Base-by-base conservation (phyloP, 2,329 filamentous ascomycete genomes). In the Bipolaris cookei region DNA sequence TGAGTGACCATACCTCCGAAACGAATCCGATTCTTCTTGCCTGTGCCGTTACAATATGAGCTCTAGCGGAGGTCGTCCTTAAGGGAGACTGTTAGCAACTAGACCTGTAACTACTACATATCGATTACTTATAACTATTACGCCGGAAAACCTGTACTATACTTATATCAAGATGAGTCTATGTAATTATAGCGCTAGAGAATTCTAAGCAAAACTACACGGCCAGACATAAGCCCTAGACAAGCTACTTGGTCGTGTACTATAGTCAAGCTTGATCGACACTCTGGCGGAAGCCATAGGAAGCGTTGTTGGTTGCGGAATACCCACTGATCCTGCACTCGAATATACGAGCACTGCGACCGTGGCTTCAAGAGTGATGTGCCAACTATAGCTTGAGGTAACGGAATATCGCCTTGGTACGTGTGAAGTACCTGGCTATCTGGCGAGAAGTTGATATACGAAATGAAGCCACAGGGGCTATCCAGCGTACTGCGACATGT, bases 201-300 rank as follows among this genome's bases (percentile, higher is more conserved):
- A 50, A 54, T 41, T 21, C 46, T 54, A 49, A 61, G 51, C 51
- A 63, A 18, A 44, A 47, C 51, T 18, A 53, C 48, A 48, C 47
- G 53, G 38, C 58, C 53, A 51, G 58, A 64, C 16, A 18, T n/a
- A 54, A 48, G 45, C 14, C 52, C 61, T 46, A 63, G 48, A 51
- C 51, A 61, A 35, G 44, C 55, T 37, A 52, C 18, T 13, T 63
- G 14, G 21, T 54, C 43, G 35, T 37, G 25, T 42, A 60, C 56
- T 52, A 44, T 42, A 14, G 44, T 51, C 18, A 7, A 51, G 0
- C 3, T 34, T 43, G 55, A 13, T 51, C 48, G 58, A 62, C 57
- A 60, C 34, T 59, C 51, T 39, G 50, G 41, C 16, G 54, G 61
- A 55, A 65, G 62, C 62, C 58, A 65, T 32, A 63, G 35, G 14